Evolutionary conservation across 2,329 filamentous ascomycete genomes (phyloP), one percentile per base, ranked within the genome.

Genomic region (Cladosporium sp.): DNA sequence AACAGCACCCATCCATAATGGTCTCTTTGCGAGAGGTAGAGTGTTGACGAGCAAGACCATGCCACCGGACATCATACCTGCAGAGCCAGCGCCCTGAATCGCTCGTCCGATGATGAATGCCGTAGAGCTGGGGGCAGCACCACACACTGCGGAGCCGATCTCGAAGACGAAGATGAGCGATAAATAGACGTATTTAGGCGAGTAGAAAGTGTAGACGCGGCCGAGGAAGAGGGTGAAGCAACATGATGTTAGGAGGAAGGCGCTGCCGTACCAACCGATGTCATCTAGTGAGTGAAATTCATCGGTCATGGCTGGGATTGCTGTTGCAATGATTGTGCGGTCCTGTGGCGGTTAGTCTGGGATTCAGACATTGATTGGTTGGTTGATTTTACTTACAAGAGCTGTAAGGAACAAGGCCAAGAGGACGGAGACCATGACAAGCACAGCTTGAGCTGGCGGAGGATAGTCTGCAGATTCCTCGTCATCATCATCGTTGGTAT

Each of bases 71-170:
- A 57, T 59, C 9, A 72, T 62, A 1, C 72, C 72, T 11, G 67
- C 69, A 20, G 65, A 65, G 9, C 72, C 71, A 12, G 66, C 53
- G 4, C 72, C 72, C 16, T 68, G 63, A 22, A 74, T 65, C 0
- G 69, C 65, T 33, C 72, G 52, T 6, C 72, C 72, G 13, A 72
- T 56, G 40, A 74, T 73, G 38, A 73, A 58, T 1, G 64, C 63
- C 6, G 59, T 60, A 4, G 62, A 66, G 43, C 62, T 67, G 12
- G 61, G 62, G 1, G 69, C 64, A 1, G 68, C 63, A 12, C 41
- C 79, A 55, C 78, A 82, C n/a, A 83, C 61, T 4, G 77, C 55
- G 1, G 77, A 80, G 2, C 80, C 80, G 4, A 79, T 15, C 57
- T 82, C 78, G 53, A 83, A 83, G 35, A 80, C 49, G 30, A 63